phyloP scores from a whole-genome alignment of 2,329 filamentous ascomycete genomes.

The Plenodomus biglobosus region DNA sequence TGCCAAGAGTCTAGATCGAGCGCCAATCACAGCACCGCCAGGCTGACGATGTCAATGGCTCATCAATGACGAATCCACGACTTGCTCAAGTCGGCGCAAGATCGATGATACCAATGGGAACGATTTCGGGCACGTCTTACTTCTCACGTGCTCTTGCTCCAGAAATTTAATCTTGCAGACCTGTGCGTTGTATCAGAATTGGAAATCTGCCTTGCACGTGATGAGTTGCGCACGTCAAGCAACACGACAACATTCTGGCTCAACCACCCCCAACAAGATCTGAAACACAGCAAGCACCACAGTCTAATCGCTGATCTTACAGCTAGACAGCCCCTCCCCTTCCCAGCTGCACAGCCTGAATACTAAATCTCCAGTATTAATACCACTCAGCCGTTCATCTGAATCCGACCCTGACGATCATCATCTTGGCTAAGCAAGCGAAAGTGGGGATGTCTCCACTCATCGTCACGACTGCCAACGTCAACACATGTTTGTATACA shows the following conservation, averaged over 20 bases:
- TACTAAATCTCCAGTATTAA: not conserved
- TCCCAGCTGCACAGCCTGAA: not conserved
- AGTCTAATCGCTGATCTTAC: not conserved
- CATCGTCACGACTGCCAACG: not conserved
- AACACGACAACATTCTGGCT: not conserved
- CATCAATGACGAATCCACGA: not conserved
- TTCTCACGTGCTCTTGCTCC: not conserved
- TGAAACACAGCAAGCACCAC: constrained; percentile 2
- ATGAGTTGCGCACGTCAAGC: not conserved
- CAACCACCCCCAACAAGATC: not conserved
- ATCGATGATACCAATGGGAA: not conserved
- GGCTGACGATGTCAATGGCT: constrained; percentile 4
- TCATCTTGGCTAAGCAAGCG: constrained; percentile 5
- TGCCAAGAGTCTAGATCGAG: constrained; percentile 1
- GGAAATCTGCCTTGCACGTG: not conserved
- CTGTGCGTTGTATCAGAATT: too few relatives aligned
- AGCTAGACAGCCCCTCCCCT: not conserved
- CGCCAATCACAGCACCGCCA: constrained; percentile 7
- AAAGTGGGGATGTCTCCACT: not conserved
- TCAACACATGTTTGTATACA: not conserved
- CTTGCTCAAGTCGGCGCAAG: not conserved
- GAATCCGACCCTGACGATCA: constrained; percentile 11
- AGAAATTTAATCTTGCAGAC: not conserved
- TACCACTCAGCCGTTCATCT: not conserved
- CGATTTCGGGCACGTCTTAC: not conserved